phyloP scores from a whole-genome alignment of 1,139 yeast species.

The Kluyveromyces sp. region DNA sequence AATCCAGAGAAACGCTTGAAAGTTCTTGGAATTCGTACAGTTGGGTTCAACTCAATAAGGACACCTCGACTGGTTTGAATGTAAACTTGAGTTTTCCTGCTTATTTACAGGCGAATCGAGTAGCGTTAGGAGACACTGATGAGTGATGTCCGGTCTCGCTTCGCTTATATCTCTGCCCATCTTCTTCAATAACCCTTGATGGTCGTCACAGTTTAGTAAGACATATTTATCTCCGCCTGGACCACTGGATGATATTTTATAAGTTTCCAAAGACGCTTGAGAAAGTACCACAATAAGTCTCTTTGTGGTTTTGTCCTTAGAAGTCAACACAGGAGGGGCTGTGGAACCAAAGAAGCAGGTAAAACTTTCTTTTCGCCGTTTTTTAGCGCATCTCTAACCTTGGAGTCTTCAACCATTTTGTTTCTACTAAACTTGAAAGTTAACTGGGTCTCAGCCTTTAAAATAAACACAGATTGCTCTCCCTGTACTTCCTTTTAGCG shows the following conservation, averaged over 20 bases:
- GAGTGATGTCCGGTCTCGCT: constrained; percentile 97
- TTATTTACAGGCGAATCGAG: constrained; percentile 94
- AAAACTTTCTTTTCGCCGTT: constrained; percentile 35
- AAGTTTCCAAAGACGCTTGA: constrained; percentile 93
- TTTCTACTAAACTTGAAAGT: neutral
- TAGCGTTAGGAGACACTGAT: constrained; percentile 85
- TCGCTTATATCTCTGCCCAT: constrained; percentile 97
- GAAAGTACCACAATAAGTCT: constrained; percentile 87
- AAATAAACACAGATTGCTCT: too few relatives aligned
- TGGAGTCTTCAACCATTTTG: constrained; percentile 38
- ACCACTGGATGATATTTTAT: constrained; percentile 68
- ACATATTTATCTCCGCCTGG: constrained; percentile 91
- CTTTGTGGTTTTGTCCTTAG: constrained; percentile 75
- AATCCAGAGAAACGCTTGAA: constrained; percentile 95
- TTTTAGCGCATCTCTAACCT: constrained; percentile 36
- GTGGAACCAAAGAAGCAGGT: constrained; percentile 74
- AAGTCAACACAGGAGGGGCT: constrained; percentile 74
- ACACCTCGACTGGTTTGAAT: constrained; percentile 95
- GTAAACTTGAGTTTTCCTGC: constrained; percentile 96
- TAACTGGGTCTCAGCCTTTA: too few relatives aligned
- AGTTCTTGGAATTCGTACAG: constrained; percentile 95
- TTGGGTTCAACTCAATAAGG: constrained; percentile 88
- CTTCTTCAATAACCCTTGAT: constrained; percentile 87
- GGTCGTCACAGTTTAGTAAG: constrained; percentile 92
- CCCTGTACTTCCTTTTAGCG: too few relatives aligned